phyloP scores from a whole-genome alignment of 1,284 basidiomycete genomes.

The Ganoderma meredithae region DNA sequence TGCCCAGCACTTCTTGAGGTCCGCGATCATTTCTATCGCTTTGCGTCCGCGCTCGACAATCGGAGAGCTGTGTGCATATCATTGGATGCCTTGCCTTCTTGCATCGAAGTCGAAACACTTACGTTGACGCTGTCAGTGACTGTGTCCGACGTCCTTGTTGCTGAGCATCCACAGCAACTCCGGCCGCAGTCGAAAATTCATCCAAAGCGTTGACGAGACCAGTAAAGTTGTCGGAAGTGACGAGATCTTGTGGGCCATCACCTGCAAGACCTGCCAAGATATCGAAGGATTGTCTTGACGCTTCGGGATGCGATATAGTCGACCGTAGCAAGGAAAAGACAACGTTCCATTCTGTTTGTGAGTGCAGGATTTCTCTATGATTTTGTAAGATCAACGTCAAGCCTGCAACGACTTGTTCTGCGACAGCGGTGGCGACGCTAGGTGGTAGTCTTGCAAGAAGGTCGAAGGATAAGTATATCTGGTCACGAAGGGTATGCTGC shows the following conservation, averaged over 20 bases:
- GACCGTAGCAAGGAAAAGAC: slow-evolving; percentile 91
- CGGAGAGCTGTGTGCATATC: slow-evolving; percentile 61
- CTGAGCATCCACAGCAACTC: slow-evolving; percentile 64
- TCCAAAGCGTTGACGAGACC: slow-evolving; percentile 86
- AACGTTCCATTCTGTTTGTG: slow-evolving; percentile 96
- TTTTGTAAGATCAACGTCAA: slow-evolving; percentile 82
- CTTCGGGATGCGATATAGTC: slow-evolving; percentile 88
- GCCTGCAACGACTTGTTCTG: slow-evolving; percentile 91
- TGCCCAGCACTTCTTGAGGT: slow-evolving; percentile 71
- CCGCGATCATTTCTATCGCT: slow-evolving; percentile 83
- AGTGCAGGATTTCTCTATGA: slow-evolving; percentile 78
- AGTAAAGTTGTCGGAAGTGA: slow-evolving; percentile 83
- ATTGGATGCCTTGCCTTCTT: neutral
- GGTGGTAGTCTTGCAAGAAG: slow-evolving; percentile 84
- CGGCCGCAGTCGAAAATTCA: slow-evolving; percentile 85
- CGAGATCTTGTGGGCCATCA: slow-evolving; percentile 62
- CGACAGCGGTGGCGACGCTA: slow-evolving; percentile 81
- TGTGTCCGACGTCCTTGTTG: slow-evolving; percentile 62
- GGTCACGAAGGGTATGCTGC: slow-evolving; percentile 71
- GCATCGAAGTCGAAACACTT: slow-evolving; percentile 16
- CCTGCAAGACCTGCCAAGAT: slow-evolving; percentile 71
- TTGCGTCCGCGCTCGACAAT: slow-evolving; percentile 82
- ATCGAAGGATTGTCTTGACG: slow-evolving; percentile 85
- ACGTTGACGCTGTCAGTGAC: slow-evolving; percentile 63
- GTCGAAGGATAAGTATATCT: slow-evolving; percentile 94